phyloP scores from a whole-genome alignment of 805 yeast genomes.

The Kuraishia hungarica region DNA sequence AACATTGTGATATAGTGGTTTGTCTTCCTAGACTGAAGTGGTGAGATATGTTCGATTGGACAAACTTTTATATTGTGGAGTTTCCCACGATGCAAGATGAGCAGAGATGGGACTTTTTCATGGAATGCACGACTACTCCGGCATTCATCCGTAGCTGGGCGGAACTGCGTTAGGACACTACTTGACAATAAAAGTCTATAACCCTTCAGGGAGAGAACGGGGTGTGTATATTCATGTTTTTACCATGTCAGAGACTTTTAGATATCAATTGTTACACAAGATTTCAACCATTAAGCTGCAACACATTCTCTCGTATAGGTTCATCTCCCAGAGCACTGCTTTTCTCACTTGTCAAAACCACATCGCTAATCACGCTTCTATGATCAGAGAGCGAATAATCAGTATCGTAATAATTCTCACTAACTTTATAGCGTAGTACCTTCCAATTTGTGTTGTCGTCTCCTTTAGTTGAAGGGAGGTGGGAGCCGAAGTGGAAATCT shows the following conservation, averaged over 20 bases:
- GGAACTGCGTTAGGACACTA: too few relatives aligned
- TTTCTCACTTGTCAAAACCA: slow-evolving; percentile 2
- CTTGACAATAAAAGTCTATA: too few relatives aligned
- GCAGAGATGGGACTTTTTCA: background rate
- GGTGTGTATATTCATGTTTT: too few relatives aligned
- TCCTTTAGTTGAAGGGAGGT: slow-evolving; percentile 7
- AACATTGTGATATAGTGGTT: slow-evolving; percentile 9
- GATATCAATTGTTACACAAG: too few relatives aligned
- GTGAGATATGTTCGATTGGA: background rate
- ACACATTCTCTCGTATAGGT: background rate
- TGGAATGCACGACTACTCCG: background rate
- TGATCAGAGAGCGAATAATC: slow-evolving; percentile 35
- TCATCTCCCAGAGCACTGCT: background rate
- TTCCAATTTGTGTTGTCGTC: slow-evolving; percentile 10
- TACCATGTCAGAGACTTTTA: too few relatives aligned
- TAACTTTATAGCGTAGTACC: slow-evolving; percentile 20
- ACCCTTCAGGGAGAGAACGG: too few relatives aligned
- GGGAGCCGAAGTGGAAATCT: slow-evolving; percentile 29
- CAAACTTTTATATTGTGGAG: background rate
- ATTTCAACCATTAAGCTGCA: background rate
- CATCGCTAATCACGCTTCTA: slow-evolving; percentile 32
- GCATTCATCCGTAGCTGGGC: background rate
- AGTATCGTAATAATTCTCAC: slow-evolving; percentile 27
- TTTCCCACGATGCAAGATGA: background rate
- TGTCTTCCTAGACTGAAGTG: too few relatives aligned